phyloP scores from a whole-genome alignment of 306 rosid species.

The Lathyrus sativus region DNA sequence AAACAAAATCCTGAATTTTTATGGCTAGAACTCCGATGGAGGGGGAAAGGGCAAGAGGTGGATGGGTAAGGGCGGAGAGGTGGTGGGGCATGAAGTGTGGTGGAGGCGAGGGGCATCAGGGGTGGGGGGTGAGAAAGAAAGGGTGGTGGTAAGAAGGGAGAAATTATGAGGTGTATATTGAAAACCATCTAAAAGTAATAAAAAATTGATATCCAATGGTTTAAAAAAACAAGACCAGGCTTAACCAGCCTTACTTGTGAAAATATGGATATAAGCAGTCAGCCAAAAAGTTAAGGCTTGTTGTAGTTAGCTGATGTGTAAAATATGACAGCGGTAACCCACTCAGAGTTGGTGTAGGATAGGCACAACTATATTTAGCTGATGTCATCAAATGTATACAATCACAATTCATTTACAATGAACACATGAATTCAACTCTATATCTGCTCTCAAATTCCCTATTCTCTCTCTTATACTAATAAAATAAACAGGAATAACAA shows the following conservation, averaged over 20 bases:
- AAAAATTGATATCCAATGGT: not conserved
- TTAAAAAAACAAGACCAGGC: not conserved
- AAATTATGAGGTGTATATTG: conserved; percentile 6
- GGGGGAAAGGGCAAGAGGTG: conserved; percentile 3
- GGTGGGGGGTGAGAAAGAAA: not conserved
- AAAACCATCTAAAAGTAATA: not conserved
- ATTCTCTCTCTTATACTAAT: not conserved
- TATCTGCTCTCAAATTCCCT: not conserved
- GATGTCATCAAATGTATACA: not conserved
- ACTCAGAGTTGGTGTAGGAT: conserved; percentile 1
- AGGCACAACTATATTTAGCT: conserved; percentile 6
- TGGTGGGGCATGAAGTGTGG: conserved; percentile 1
- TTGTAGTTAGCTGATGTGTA: conserved; percentile 2
- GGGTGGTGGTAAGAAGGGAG: not conserved
- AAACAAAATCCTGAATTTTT: not conserved
- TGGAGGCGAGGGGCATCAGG: not conserved
- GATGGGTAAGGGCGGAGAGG: not conserved
- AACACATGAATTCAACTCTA: not conserved
- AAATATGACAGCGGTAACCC: not conserved
- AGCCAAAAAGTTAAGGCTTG: not conserved
- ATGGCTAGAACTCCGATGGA: not conserved
- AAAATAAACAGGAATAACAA: not conserved
- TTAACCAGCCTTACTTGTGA: not conserved
- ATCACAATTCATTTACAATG: not conserved
- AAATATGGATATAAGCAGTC: not conserved